Percentiles rank a stretch among this genome's conserved stretches.
Evolutionary conservation across 805 yeast species (phyloP).

Genomic region (Candida krabiensis): DNA sequence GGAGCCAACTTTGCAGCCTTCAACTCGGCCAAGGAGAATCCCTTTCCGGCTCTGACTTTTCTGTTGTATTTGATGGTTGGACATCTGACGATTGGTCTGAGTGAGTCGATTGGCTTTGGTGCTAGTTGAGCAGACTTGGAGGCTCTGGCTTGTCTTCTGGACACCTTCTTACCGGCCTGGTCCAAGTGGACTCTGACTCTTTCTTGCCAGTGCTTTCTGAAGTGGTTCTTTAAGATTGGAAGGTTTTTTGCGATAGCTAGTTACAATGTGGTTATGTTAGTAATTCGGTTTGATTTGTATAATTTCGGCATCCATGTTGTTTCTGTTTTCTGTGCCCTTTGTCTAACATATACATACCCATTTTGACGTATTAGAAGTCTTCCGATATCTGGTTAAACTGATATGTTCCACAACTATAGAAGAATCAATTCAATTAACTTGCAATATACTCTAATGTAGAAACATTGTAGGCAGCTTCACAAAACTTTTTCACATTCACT

Average conservation of each 20-base stretch:
- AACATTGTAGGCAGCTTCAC: too few relatives aligned
- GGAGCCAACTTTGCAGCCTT: slow-evolving; percentile 95
- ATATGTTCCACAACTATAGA: too few relatives aligned
- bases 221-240: slow-evolving; percentile 99
- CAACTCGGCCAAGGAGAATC: slow-evolving; percentile 96
- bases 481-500: background rate
- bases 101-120: slow-evolving; percentile 95
- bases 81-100: slow-evolving; percentile 98
- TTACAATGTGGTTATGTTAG: slow-evolving; percentile 5
- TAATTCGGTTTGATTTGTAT: too few relatives aligned
- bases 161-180: slow-evolving; percentile 99
- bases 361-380: slow-evolving; percentile 16
- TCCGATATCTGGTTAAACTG: background rate
- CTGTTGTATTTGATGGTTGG: slow-evolving; percentile 99
- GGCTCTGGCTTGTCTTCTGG: slow-evolving; percentile 94
- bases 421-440: too few relatives aligned
- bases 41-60: slow-evolving; percentile 99
- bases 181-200: slow-evolving; percentile 99
- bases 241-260: slow-evolving; percentile 97
- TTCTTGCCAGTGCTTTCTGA: slow-evolving; percentile 99
- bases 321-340: background rate
- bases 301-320: too few relatives aligned
- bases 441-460: too few relatives aligned
- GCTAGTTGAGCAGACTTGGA: slow-evolving; percentile 92
- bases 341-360: slow-evolving; percentile 20